phyloP scores from a whole-genome alignment of 805 yeast genomes.

The Tetrapisispora arboricola region DNA sequence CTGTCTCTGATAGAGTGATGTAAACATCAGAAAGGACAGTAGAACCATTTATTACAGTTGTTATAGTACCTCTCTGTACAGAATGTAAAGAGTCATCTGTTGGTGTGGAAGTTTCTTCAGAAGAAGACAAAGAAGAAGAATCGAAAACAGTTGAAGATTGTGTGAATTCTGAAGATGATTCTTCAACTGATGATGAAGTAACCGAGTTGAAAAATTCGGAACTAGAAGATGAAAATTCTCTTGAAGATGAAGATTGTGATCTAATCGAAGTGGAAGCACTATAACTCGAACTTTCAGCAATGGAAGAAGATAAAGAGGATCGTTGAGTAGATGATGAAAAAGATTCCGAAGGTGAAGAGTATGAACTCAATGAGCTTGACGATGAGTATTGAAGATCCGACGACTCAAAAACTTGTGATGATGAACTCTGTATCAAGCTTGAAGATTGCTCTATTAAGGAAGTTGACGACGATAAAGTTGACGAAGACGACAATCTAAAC shows the following conservation, averaged over 20 bases:
- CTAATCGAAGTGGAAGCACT: conserved; percentile 3
- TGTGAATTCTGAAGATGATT: conserved; percentile 1
- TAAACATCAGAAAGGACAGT: conserved; percentile 27
- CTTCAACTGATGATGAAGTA: neutral
- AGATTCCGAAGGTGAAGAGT: neutral
- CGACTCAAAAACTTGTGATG: neutral
- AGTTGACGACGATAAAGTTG: neutral
- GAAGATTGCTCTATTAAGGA: neutral
- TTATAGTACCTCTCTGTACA: conserved; percentile 10
- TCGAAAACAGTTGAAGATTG: conserved; percentile 5
- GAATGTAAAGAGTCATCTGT: conserved; percentile 7
- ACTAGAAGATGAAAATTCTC: neutral
- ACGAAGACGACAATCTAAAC: no score
- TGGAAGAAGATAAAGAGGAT: no score
- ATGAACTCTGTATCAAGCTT: neutral
- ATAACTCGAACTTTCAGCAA: neutral
- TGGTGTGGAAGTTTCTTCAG: conserved; percentile 9
- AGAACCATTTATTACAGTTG: conserved; percentile 27
- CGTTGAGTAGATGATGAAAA: conserved; percentile 1
- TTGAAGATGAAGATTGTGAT: conserved; percentile 3
- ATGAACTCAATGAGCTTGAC: no score
- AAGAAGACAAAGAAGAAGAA: conserved; percentile 11
- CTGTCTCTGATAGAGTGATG: conserved; percentile 26
- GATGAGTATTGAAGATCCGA: neutral
- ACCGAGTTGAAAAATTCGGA: neutral